Percentiles rank a stretch among this genome's conserved stretches.
phyloP scores from a whole-genome alignment of 164 flowering plant species.

The Vitis amurensis region DNA sequence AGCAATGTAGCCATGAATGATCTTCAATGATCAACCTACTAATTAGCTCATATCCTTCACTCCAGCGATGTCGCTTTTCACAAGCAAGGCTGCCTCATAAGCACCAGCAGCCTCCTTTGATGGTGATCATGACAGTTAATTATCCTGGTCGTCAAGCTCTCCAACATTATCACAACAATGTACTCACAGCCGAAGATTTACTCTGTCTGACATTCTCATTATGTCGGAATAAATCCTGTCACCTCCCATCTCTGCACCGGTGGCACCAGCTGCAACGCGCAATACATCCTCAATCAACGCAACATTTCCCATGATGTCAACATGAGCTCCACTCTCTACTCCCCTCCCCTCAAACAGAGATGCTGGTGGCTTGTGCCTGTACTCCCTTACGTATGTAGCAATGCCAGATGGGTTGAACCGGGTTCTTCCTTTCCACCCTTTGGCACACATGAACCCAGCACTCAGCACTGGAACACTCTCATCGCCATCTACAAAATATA shows the following conservation, averaged over 20 bases:
- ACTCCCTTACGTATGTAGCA: constrained; percentile 55
- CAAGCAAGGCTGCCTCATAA: no score
- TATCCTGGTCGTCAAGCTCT: neutral
- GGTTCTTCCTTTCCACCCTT: constrained; percentile 70
- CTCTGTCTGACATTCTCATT: constrained; percentile 49
- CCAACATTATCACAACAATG: neutral
- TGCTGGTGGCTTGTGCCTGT: constrained; percentile 61
- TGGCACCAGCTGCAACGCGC: constrained; percentile 70
- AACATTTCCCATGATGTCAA: constrained; percentile 80
- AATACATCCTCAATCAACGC: constrained; percentile 70
- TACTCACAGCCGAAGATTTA: constrained; percentile 46
- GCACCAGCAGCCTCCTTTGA: neutral
- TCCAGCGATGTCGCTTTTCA: no score
- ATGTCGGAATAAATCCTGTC: constrained; percentile 65
- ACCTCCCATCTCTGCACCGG: constrained; percentile 57
- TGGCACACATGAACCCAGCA: constrained; percentile 83
- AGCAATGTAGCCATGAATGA: neutral
- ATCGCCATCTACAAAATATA: constrained; percentile 69
- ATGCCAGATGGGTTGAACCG: constrained; percentile 77
- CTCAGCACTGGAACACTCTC: constrained; percentile 70
- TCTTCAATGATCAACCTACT: neutral
- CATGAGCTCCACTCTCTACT: constrained; percentile 64
- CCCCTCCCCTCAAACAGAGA: constrained; percentile 68
- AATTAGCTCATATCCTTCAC: no score
- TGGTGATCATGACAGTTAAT: neutral